These are phyloP conservation scores for Carallia pectinifolia DNA, from an alignment of 345 rosid species.

Conservation along the genomic window DNA sequence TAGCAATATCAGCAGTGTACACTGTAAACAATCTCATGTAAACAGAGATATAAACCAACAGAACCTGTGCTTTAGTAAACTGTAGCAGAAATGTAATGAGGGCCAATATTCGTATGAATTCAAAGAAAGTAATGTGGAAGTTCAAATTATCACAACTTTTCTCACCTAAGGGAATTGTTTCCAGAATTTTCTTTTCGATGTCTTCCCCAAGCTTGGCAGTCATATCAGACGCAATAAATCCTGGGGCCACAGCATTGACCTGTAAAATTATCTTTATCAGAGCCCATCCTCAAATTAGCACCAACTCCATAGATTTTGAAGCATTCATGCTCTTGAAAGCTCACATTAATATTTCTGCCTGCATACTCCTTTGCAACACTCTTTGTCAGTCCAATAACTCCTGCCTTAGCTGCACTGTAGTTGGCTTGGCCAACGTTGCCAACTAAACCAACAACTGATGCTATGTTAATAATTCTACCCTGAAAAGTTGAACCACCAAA, in stretches of 20 bases:
- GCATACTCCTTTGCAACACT: constrained; percentile 85
- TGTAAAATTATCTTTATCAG: constrained; percentile 27
- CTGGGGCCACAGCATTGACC: constrained; percentile 98
- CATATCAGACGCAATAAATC: constrained; percentile 69
- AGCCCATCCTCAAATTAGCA: constrained; percentile 6
- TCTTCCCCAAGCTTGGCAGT: constrained; percentile 92
- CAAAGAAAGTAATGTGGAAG: too few species aligned
- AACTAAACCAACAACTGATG: constrained; percentile 93
- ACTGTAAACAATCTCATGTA: too few species aligned
- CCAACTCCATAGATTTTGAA: constrained; percentile 11
- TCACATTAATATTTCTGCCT: constrained; percentile 83
- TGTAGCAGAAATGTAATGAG: too few species aligned
- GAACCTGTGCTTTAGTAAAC: too few species aligned
- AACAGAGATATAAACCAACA: too few species aligned
- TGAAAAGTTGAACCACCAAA: constrained; percentile 24
- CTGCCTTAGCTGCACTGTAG: constrained; percentile 98
- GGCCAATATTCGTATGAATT: too few species aligned
- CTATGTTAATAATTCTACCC: constrained; percentile 88
- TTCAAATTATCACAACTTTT: background rate
- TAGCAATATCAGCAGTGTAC: too few species aligned
- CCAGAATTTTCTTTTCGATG: constrained; percentile 85
- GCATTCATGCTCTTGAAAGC: constrained; percentile 13
- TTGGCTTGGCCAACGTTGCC: constrained; percentile 98
- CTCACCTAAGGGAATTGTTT: constrained; percentile 83
- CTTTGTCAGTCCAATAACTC: constrained; percentile 92